phyloP scores from a whole-genome alignment of 805 yeast genomes.

The Barnettozyma sucrosica region DNA sequence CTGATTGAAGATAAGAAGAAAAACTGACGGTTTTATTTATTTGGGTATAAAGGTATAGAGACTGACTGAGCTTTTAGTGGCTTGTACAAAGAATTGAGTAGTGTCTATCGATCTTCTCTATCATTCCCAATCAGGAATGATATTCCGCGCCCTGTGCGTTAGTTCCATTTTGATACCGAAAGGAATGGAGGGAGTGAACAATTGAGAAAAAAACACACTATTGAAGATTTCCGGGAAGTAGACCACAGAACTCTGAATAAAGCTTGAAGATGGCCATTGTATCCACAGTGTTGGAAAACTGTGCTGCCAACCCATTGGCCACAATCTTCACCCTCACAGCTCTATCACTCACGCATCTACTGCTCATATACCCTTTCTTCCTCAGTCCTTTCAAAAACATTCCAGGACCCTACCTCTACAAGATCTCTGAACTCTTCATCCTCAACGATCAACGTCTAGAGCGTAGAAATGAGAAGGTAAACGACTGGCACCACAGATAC shows the following conservation, averaged over 20 bases:
- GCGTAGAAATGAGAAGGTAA: constrained; percentile 44
- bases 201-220: not conserved
- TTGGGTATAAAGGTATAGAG: not conserved
- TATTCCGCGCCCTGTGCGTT: not conserved
- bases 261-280: constrained; percentile 1
- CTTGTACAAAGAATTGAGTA: no score
- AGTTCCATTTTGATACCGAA: not conserved
- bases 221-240: no score
- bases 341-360: constrained; percentile 23
- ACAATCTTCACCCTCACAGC: constrained; percentile 1
- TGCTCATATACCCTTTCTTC: constrained; percentile 40
- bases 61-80: not conserved
- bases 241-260: not conserved
- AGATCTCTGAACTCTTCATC: constrained; percentile 38
- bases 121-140: not conserved
- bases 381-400: constrained; percentile 43
- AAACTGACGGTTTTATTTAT: not conserved
- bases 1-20: not conserved
- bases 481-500: constrained; percentile 45
- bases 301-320: not conserved
- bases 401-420: constrained; percentile 55
- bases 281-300: not conserved
- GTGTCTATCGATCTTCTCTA: no score
- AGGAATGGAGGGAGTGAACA: no score
- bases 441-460: constrained; percentile 40